Base-by-base conservation (phyloP, 2,329 filamentous ascomycete genomes). In the Aspergillus japonicus region DNA sequence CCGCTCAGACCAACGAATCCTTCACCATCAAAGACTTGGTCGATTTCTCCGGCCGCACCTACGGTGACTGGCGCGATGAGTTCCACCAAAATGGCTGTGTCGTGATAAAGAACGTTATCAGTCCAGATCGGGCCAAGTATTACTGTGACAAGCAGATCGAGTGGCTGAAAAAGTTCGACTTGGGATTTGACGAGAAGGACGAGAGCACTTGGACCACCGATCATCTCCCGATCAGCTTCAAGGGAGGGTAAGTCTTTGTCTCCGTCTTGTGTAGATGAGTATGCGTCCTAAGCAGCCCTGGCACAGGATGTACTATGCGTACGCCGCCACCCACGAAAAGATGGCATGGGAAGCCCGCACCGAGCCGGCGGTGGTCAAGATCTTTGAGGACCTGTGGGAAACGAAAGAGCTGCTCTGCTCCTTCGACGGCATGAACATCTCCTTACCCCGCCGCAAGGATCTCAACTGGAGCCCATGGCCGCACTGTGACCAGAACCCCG, bases 21-120 rank as follows among this genome's bases (percentile, higher is more conserved):
- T 60, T 56, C 49, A 58, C 56, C 7, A 19, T 52, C 8, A 58
- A 55, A 19, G 61, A 63, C 50, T 24, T 63, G 14, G 58, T 63
- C 12, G 58, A 63, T 39, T 63, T 63, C 53, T 57, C 54, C 54
- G 55, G 29, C 31, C 59, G 59, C 7, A 53, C 33, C 6, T 62
- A 73, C 73, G 66, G 75, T 66, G 66, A 79, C 72, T 67, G 78
- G 79, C 58, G 78, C 60, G 63, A 79, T 68, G 59, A 81, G n/a
- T 76, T 81, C 57, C 70, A 76, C 63, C 67, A 69, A 47, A 68
- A 79, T 56, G 79, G 78, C 19, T 80, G 69, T 59, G 74, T 73
- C 2, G 62, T 81, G 11, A 70, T 81, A 61, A 58, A 67, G 16
- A 65, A 66, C 21, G 55, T 51, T 5, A 57, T 57, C 3, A 23